A percentile compares a stretch with the other conserved stretches of the same genome.
These are phyloP conservation scores for Globisporangium paddicum DNA, from an alignment of 352 stramenopile genomes.

Conservation along the genomic window DNA sequence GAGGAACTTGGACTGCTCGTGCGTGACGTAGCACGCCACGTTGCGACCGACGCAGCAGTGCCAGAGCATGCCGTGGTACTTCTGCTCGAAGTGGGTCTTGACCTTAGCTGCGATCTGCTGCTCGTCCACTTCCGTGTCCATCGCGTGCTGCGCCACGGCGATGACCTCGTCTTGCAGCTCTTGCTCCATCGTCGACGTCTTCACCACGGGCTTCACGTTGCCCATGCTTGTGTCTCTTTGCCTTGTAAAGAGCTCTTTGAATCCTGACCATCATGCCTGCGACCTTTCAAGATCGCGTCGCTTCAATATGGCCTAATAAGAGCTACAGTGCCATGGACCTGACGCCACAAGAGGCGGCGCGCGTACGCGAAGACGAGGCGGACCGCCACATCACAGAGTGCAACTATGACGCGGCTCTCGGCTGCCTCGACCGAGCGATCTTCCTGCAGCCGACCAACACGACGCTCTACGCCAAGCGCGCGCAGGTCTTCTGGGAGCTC, in stretches of 20 bases:
- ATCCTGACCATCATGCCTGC: neutral
- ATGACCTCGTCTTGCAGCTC: conserved; percentile 86
- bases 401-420: conserved; percentile 44
- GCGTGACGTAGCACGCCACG: conserved; percentile 92
- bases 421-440: conserved; percentile 69
- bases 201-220: conserved; percentile 80
- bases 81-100: conserved; percentile 91
- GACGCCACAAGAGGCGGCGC: conserved; percentile 44
- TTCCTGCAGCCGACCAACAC: conserved; percentile 56
- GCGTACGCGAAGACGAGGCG: conserved; percentile 42
- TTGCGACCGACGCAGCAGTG: conserved; percentile 95
- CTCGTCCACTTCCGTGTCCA: conserved; percentile 78
- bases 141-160: conserved; percentile 66
- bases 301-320: too few species aligned
- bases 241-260: neutral
- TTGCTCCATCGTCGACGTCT: conserved; percentile 85
- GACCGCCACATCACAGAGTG: conserved; percentile 23
- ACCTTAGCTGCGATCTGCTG: conserved; percentile 90
- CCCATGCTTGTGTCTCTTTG: conserved; percentile 10
- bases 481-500: conserved; percentile 65
- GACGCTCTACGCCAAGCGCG: conserved; percentile 56
- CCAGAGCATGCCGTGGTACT: conserved; percentile 89
- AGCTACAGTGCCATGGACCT: conserved; percentile 30
- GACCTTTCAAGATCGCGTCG: conserved; percentile 10
- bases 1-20: conserved; percentile 93